Conservation (phyloP, 2,329 filamentous ascomycete species). For the Clonostachys rhizophaga region DNA sequence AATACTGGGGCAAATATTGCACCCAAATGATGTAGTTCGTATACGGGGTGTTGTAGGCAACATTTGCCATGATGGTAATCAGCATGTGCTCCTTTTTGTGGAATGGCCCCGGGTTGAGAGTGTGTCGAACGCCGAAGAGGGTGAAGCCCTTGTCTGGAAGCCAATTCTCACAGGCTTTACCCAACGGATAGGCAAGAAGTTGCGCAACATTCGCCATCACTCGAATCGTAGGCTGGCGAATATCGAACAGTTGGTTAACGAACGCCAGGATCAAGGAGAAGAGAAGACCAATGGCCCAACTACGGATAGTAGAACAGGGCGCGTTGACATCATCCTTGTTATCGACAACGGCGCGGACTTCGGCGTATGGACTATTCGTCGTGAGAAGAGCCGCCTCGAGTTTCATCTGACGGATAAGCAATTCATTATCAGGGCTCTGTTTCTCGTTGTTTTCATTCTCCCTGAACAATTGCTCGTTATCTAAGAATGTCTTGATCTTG, state of each 20-base stretch:
- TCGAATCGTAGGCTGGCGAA: constrained; percentile 48
- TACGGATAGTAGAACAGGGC: constrained; percentile 49
- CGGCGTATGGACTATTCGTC: constrained; percentile 52
- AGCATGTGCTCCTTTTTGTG: constrained; percentile 59
- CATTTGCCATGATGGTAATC: constrained; percentile 59
- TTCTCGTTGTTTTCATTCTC: constrained; percentile 17
- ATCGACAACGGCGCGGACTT: constrained; percentile 50
- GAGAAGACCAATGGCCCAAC: constrained; percentile 46
- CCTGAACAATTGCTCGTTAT: constrained; percentile 35
- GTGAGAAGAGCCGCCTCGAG: constrained; percentile 48
- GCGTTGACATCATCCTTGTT: constrained; percentile 46
- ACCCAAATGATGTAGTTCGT: constrained; percentile 52
- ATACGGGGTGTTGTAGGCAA: constrained; percentile 46
- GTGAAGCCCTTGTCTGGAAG: constrained; percentile 47
- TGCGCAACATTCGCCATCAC: constrained; percentile 53
- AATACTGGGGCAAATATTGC: constrained; percentile 46
- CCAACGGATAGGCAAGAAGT: constrained; percentile 50
- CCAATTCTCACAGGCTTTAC: constrained; percentile 41
- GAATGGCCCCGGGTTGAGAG: constrained; percentile 51
- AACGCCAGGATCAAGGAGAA: constrained; percentile 45
- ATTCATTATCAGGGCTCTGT: constrained; percentile 39
- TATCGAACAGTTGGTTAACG: constrained; percentile 53
- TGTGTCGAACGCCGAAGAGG: constrained; percentile 37
- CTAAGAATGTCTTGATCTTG: constrained; percentile 34
- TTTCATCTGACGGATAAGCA: constrained; percentile 49